Base-by-base conservation (phyloP, 2,329 filamentous ascomycete genomes). In the Trichoderma sp. region DNA sequence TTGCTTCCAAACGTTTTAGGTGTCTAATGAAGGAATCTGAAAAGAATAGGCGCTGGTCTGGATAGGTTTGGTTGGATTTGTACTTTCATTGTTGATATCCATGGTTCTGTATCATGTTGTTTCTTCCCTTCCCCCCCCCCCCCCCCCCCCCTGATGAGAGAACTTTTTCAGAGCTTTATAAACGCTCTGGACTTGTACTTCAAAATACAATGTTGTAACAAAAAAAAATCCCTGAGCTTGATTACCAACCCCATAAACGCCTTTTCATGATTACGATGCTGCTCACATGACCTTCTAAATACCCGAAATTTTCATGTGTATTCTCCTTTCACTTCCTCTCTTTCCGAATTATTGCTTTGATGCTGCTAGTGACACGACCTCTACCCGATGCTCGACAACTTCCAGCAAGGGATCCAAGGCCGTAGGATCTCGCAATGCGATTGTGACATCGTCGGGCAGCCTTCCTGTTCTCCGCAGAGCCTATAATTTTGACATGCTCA, bases 391-490 rank as follows among this genome's bases (percentile, higher is more conserved):
- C 68, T 92, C 89, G n/a, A 94, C 87, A 5, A 92, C 81, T 3
- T 89, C 90, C 58, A 97, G 79, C 52, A 93, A 76, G 32, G 89
- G 86, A 16, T 88, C 88, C 52, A 97, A 82, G 66, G 89, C 84
- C 75, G 96, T 96, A 2, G 93, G 87, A 79, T 97, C 93, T 74
- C 94, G 85, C 81, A 97, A 83, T 28, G 91, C 86, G 51, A 91
- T 86, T 1, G 92, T 90, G 26, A 94, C 85, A 76, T 94, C 93
- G 74, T 95, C 91, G 4, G 90, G 88, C 56, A 83, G 74, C 43
- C 82, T 77, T 2, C 86, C 86, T 2, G 81, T 81, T 76, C 82
- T 81, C 68, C 82, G 75, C 5, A 89, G 78, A 63, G 80, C 82
- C 86, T 88, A 68, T 56, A 39, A 63, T 34, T 21, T 34, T 34